phyloP scores from a whole-genome alignment of 2,329 filamentous ascomycete genomes.

The Colletotrichum acutatum region DNA sequence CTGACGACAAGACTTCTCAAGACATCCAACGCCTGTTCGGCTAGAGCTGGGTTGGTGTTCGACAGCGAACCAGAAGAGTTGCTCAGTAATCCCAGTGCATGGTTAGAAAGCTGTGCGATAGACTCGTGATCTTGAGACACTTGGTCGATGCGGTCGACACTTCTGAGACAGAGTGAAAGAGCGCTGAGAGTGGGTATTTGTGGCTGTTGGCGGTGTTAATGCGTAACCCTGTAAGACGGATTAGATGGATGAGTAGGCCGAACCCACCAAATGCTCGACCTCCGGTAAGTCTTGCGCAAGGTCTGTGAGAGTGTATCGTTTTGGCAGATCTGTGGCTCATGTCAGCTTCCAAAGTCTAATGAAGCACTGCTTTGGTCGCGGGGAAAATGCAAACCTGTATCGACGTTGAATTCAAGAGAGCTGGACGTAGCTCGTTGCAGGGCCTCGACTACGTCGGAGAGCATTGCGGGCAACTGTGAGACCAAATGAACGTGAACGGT shows the following conservation, averaged over 20 bases:
- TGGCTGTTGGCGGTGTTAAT: background rate
- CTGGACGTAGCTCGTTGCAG: background rate
- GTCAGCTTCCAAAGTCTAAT: background rate
- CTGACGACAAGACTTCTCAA: background rate
- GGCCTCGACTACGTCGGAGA: background rate
- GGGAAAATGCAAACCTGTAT: background rate
- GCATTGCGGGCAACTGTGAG: background rate
- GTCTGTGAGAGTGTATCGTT: slow-evolving; percentile 1
- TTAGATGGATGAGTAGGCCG: no score
- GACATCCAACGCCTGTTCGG: background rate
- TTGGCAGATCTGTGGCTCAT: background rate
- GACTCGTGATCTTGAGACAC: background rate
- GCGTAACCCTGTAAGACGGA: background rate
- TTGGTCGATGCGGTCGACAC: background rate
- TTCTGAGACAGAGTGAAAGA: slow-evolving; percentile 11
- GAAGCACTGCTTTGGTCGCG: background rate
- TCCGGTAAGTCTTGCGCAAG: background rate
- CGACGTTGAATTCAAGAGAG: background rate
- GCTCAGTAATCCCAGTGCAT: background rate
- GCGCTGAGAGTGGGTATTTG: background rate
- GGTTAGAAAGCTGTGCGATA: background rate
- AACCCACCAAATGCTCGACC: slow-evolving; percentile 3
- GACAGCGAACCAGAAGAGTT: background rate
- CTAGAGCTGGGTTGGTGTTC: background rate
- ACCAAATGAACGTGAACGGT: background rate